These are phyloP conservation scores for Myxozyma udenii DNA, from an alignment of 805 yeast species.

Conservation along the genomic window DNA sequence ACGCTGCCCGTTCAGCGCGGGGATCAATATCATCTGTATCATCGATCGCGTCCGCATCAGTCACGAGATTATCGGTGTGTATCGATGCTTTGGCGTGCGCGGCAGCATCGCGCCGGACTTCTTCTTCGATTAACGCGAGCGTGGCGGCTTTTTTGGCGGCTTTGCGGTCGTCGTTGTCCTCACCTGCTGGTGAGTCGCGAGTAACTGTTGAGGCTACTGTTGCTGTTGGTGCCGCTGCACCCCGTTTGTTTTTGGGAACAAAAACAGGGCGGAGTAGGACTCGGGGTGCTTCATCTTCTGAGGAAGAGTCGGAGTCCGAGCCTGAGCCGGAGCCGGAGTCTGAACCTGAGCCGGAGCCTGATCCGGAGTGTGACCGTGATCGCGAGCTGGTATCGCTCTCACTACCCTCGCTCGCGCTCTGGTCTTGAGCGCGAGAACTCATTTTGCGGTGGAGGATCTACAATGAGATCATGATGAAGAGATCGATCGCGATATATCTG, in stretches of 20 bases:
- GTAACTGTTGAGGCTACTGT: background rate
- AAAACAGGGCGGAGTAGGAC: slow-evolving; percentile 37
- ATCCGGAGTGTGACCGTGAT: no score
- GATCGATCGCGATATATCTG: no score
- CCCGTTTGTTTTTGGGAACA: slow-evolving; percentile 32
- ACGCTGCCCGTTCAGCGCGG: slow-evolving; percentile 43
- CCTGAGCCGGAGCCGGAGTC: background rate
- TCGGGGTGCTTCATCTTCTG: slow-evolving; percentile 31
- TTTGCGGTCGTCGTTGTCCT: slow-evolving; percentile 1
- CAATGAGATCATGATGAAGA: no score
- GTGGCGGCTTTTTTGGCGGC: slow-evolving; percentile 26
- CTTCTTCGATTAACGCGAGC: slow-evolving; percentile 34
- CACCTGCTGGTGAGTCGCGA: no score
- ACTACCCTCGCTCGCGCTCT: no score
- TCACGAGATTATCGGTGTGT: slow-evolving; percentile 33
- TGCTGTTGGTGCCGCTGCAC: slow-evolving; percentile 9
- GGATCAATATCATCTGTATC: slow-evolving; percentile 63
- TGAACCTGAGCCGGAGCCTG: no score
- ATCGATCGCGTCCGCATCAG: slow-evolving; percentile 42
- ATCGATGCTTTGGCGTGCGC: slow-evolving; percentile 24
- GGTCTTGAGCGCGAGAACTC: no score
- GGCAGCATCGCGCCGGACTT: slow-evolving; percentile 33
- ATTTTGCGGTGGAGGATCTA: no score
- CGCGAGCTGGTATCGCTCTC: no score
- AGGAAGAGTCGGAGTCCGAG: background rate